phyloP scores from a whole-genome alignment of 257 asterid species.

The Handroanthus guayacan region DNA sequence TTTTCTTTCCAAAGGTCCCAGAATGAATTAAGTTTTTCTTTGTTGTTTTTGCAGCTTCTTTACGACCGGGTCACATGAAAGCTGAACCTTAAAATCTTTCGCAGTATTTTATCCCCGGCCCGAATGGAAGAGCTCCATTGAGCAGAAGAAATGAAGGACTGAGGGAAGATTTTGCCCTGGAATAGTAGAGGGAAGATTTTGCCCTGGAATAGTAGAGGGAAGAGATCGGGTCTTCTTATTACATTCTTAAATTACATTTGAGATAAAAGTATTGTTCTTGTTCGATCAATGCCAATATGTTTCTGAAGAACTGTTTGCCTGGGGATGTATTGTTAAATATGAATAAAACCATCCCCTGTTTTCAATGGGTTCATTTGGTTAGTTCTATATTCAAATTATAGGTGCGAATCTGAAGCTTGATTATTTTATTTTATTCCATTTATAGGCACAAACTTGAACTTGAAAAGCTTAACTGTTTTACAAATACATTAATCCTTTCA shows the following conservation, averaged over 20 bases:
- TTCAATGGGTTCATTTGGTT: no score
- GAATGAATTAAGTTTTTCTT: slow-evolving; percentile 22
- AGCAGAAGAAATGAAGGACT: neutral
- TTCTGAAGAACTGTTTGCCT: neutral
- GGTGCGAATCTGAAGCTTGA: no score
- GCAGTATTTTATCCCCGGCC: neutral
- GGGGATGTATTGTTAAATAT: neutral
- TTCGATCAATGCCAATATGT: slow-evolving; percentile 1
- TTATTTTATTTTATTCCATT: neutral
- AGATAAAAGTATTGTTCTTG: slow-evolving; percentile 13
- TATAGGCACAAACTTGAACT: no score
- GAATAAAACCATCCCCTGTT: neutral
- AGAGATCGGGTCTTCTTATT: slow-evolving; percentile 12
- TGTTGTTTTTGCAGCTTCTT: slow-evolving; percentile 34
- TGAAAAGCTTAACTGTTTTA: no score
- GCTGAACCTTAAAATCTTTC: slow-evolving; percentile 43
- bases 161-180: neutral
- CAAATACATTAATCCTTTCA: no score
- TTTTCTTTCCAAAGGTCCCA: neutral
- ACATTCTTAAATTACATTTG: slow-evolving; percentile 11
- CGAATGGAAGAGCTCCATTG: neutral
- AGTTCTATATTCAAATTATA: no score
- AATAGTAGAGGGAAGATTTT: slow-evolving; percentile 5
- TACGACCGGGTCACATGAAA: slow-evolving; percentile 53
- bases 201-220: neutral